Percentiles rank a stretch among this genome's conserved stretches.
Conservation (phyloP, 345 rosid species). For the Cochlearia excelsa region DNA sequence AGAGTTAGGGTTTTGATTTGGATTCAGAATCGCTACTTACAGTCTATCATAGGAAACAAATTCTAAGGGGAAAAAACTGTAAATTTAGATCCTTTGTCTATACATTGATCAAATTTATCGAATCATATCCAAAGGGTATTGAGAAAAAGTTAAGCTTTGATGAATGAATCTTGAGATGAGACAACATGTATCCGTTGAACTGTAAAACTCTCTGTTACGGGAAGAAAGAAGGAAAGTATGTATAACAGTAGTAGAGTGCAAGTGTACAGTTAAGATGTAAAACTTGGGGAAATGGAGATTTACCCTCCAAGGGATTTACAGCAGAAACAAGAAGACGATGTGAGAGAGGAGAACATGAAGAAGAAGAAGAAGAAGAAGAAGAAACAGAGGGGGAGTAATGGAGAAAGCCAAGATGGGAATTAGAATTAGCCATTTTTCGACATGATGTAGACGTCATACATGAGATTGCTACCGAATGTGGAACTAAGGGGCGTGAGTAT, state of each 20-base stretch:
- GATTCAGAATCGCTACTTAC: slow-evolving; percentile 19
- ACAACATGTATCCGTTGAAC: slow-evolving; percentile 27
- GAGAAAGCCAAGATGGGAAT: slow-evolving; percentile 70
- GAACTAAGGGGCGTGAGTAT: slow-evolving; percentile 61
- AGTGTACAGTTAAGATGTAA: slow-evolving; percentile 60
- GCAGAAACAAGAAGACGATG: slow-evolving; percentile 23
- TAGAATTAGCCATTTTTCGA: slow-evolving; percentile 65
- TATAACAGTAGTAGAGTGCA: slow-evolving; percentile 73
- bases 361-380: slow-evolving; percentile 28
- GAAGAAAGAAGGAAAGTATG: slow-evolving; percentile 23
- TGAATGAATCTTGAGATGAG: slow-evolving; percentile 30
- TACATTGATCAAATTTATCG: background rate
- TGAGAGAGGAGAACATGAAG: slow-evolving; percentile 38
- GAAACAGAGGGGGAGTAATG: background rate
- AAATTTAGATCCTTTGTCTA: slow-evolving; percentile 20
- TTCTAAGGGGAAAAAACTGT: slow-evolving; percentile 17
- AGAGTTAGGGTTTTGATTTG: slow-evolving; percentile 11
- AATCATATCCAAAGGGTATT: background rate
- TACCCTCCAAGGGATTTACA: slow-evolving; percentile 51
- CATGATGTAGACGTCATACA: slow-evolving; percentile 64
- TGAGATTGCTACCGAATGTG: slow-evolving; percentile 80
- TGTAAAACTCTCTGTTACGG: slow-evolving; percentile 6
- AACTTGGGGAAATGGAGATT: slow-evolving; percentile 80
- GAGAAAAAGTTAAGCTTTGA: too few species aligned
- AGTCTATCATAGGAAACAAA: slow-evolving; percentile 21